Base-by-base conservation (phyloP, 768 basidiomycete genomes). In the Pleurotus djamor region DNA sequence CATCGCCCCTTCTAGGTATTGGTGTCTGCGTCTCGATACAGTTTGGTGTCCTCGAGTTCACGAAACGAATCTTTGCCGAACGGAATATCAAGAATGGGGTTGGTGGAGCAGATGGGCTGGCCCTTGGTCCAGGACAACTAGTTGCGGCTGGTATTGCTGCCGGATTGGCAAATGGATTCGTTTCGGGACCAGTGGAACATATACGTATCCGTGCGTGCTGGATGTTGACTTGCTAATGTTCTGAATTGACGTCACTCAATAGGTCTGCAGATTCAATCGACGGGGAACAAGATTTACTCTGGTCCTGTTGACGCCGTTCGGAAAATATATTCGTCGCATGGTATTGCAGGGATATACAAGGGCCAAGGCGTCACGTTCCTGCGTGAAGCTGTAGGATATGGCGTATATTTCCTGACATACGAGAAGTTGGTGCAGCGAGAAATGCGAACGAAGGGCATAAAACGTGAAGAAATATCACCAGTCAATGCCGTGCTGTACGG, bases 1-100 rank as follows among this genome's bases (percentile, higher is more conserved):
- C 96, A 49, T 90, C 94, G 1, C 95, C 95, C 9, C 77, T 98
- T 9, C 77, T 96, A 16, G 95, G 95, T 45, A 96, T 98, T 62
- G 95, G 95, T 62, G 82, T 92, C 43, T 98, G 95, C 67, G 95
- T 98, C 4, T 96, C 94, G 9, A 98, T 98, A 69, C 95, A 98
- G 71, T 98, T 98, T 69, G 95, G 87, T 59, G 93, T 86, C 33
- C 79, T 98, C 59, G 94, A 96, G 73, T 87, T 84, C 63, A 79
- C 87, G 50, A 98, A 98, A 72, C 86, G 95, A 14, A 77, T 80
- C 64, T 95, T 96, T 66, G 83, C 85, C 3, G 67, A 72, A 43
- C 80, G 80, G 60, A 96, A 96, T 68, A 58, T 81, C 49, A 70
- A 72, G 7, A 70, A 70, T 3, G 90, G 90, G 32, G 68, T 67